Evolutionary conservation across 331 rosid genomes (phyloP), one percentile per base, ranked within the genome.

Genomic region (Erythrophleum ivorense): DNA sequence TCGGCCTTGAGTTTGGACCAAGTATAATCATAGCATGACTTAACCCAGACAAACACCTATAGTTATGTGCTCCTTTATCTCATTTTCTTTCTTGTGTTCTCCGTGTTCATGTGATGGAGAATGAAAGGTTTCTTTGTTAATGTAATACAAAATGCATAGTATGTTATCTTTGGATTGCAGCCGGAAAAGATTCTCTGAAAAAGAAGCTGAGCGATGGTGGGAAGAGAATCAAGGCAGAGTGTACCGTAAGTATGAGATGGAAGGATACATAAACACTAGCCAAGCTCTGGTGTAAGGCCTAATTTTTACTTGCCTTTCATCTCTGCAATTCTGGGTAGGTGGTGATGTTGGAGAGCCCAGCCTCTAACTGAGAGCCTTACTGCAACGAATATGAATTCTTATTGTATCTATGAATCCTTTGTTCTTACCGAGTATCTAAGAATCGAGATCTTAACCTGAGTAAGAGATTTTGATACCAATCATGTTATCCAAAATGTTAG

Each of bases 161-260:
- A 45, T 13, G n/a, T 14, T 34, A 9, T 8, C 3, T 59, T 66
- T 62, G 52, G 10, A 75, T 80, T 62, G 86, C 90, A 94, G 98
- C 84, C 94, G 92, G 79, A 92, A 87, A 78, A 83, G 82, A 65
- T 94, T 92, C 79, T 68, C 90, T 0, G 91, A 89, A 80, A 88
- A 79, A 82, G 96, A 92, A 82, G 98, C 97, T 0, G 92, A 83
- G 79, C 72, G 36, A 18, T 94, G 98, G 98, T 94, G 96, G 98
- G 97, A 89, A 84, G 89, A 83, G 87, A 94, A 94, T 86, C 92
- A 94, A 87, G 82, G 41, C 21, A 80, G 53, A 65, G 93, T 92
- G 62, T 88, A 85, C 82, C 84, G 72, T 43, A 92, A 91, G 84
- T 94, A 89, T 83, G 90, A 80, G 49, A 79, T 94, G 70, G 97